These are phyloP conservation scores for Paramecium octaurelia DNA, from an alignment of 73 alveolate species.

Conservation along the genomic window DNA sequence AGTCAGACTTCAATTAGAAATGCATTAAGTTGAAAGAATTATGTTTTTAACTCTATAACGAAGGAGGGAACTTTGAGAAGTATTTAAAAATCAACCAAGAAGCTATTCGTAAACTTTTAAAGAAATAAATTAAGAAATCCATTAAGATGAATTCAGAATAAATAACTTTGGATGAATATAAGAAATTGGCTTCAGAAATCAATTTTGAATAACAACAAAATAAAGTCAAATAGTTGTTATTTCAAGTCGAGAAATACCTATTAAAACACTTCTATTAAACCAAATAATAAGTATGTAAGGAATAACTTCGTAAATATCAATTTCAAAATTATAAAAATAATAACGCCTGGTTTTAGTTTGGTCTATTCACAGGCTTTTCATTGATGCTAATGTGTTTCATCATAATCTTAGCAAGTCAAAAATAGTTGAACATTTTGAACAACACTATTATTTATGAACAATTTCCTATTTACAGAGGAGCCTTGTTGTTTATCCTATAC, in stretches of 20 bases:
- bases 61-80: background rate
- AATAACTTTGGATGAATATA: background rate
- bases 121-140: background rate
- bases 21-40: background rate
- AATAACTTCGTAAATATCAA: background rate
- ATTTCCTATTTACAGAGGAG: constrained; percentile 19
- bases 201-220: background rate
- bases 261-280: background rate
- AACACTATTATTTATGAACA: background rate
- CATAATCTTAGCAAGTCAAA: background rate
- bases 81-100: background rate
- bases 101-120: background rate
- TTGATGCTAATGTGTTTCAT: background rate
- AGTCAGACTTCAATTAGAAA: background rate
- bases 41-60: constrained; percentile 4
- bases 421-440: background rate
- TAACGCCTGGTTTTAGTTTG: constrained; percentile 20
- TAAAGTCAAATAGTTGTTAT: constrained; percentile 23
- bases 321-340: background rate
- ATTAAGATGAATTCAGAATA: background rate
- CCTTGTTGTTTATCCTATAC: background rate
- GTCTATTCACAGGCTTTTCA: constrained; percentile 18
- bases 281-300: background rate
- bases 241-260: background rate
- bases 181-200: background rate